These are phyloP conservation scores for Colletotrichum godetiae DNA, from an alignment of 2,329 filamentous ascomycete genomes.

Conservation along the genomic window DNA sequence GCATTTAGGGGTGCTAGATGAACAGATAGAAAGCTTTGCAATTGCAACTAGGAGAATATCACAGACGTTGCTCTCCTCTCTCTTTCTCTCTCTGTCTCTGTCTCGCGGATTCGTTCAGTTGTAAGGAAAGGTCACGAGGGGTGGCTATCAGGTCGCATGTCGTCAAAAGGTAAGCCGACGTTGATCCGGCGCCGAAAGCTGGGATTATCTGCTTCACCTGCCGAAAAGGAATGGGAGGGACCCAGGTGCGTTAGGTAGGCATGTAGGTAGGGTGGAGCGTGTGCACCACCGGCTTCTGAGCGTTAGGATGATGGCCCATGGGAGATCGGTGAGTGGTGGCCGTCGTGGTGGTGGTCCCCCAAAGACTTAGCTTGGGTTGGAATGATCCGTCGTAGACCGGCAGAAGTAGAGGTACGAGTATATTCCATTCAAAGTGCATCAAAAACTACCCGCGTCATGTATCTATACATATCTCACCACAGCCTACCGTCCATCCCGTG, in stretches of 20 bases:
- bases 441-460: too few species aligned
- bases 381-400: background rate
- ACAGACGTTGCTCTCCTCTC: background rate
- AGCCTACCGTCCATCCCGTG: background rate
- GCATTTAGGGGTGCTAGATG: conserved; percentile 20
- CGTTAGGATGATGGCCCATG: too few species aligned
- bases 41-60: background rate
- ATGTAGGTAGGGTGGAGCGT: background rate
- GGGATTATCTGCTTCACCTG: conserved; percentile 29
- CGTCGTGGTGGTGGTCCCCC: background rate
- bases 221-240: conserved; percentile 20
- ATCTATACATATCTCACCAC: background rate
- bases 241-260: background rate
- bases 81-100: background rate
- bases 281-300: background rate
- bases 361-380: background rate
- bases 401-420: background rate
- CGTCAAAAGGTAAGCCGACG: conserved; percentile 32
- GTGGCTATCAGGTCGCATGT: conserved; percentile 29
- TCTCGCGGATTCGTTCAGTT: background rate
- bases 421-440: too few species aligned
- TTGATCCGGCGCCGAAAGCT: conserved; percentile 34
- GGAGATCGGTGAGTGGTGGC: background rate
- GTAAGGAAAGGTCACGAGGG: conserved; percentile 8
- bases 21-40: background rate